Evolutionary conservation across 345 rosid genomes (phyloP), one percentile per base, ranked within the genome.

Genomic region (Carallia pectinifolia): DNA sequence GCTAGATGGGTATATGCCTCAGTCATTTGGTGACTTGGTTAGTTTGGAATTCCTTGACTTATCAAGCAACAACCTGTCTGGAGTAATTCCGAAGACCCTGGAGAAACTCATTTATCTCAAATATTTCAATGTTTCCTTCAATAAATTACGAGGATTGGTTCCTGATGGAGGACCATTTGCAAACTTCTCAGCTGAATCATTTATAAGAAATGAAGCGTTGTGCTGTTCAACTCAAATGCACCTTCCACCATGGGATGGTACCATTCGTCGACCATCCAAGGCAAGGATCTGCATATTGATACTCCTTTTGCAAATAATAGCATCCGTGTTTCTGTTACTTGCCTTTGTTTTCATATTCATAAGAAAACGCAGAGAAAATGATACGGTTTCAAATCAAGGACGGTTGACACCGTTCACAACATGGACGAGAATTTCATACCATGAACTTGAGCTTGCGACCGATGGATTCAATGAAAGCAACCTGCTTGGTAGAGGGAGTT

Each of bases 401-500:
- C 37, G 31, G 54, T 9, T 27, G 0, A 3, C 16, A 7, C 30
- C 10, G 15, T 2, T 27, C 1, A n/a, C 39, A 50, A 33, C 27
- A 4, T 37, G 65, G 71, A 77, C 47, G 55, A 59, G 76, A 67
- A 7, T 77, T 71, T 53, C 78, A 8, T 58, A 62, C 19, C 18
- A 18, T 3, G 71, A 76, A 13, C 66, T 76, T 30, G 4, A 9
- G 7, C 58, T 13, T 10, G 74, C 72, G 44, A 80, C 77, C 0
- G 19, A 69, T 19, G 67, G 73, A 18, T 78, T 78, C 55, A 34
- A 37, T 13, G 71, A 70, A 65, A 23, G 17, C 60, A 74, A 65
- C 73, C 27, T 62, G 16, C 64, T 78, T 33, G 81, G 78, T 3
- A n/a, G 12, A 2, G 82, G 82, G 31, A 68, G 75, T 39, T 69